Base-by-base conservation (phyloP, 805 yeast genomes). In the Spathaspora gorwiae region DNA sequence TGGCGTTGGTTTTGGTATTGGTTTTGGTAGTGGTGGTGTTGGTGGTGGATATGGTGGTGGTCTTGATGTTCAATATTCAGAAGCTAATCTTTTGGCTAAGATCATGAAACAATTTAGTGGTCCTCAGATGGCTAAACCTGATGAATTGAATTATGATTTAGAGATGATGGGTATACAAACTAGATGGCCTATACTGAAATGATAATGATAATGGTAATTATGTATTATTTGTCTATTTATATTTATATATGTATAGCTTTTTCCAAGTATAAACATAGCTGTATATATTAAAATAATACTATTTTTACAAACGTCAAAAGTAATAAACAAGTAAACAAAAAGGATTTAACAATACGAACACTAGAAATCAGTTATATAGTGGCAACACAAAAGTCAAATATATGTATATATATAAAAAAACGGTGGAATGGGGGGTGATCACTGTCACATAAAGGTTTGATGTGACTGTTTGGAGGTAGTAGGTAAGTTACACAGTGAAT, bases 51-150 rank as follows among this genome's bases (percentile, higher is more conserved):
- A 35, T 12, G 47, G 43, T 9, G 53, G 45, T 35, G 50, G 45
- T 39, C 56, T 54, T 12, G 54, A 47, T n/a, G 47, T 46, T 24
- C 48, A 59, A 47, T 56, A 56, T 48, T 58, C 69, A 2, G 76
- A 71, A 46, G 61, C 73, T 0, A 61, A 60, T 12, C 54, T 71
- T 29, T 57, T 70, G 41, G 73, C 75, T 6, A 68, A 66, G 52
- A 70, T 71, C 43, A 64, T 66, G 69, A 71, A 71, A 51, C 72
- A 68, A 43, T 72, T 68, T 43, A 53, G 50, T 12, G 75, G 75
- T 2, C 75, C 75, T 5, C 66, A 62, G 27, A 52, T 65, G 7
- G 69, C 63, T 4, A 61, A 48, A 30, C 49, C 52, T 3, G 70
- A 68, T 12, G 73, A 72, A 46, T 52, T 69, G 33, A 46, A 49